Evolutionary conservation across 306 rosid species (phyloP).

Genomic region (Vicia faba): DNA sequence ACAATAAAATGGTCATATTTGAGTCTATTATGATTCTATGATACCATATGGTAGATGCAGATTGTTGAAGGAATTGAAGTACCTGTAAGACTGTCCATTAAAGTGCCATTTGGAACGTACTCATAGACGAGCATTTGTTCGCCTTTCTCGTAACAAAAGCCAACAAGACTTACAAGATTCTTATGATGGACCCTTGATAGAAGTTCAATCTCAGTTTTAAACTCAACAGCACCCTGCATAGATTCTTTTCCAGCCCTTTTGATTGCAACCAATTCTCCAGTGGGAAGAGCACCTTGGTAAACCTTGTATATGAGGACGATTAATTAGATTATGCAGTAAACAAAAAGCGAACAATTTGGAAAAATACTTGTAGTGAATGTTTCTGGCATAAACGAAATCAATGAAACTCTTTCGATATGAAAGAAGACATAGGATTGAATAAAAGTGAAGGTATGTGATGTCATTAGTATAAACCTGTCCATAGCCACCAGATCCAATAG

Average conservation of each 20-base stretch:
- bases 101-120: constrained; percentile 67
- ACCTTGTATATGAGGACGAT: constrained; percentile 48
- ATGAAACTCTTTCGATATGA: constrained; percentile 16
- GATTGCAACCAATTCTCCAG: constrained; percentile 70
- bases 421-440: constrained; percentile 2
- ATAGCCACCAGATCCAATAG: constrained; percentile 72
- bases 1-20: neutral
- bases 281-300: constrained; percentile 59
- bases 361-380: constrained; percentile 1
- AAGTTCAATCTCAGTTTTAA: constrained; percentile 85
- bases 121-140: constrained; percentile 89
- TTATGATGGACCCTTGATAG: constrained; percentile 88
- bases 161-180: constrained; percentile 75
- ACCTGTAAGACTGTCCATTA: constrained; percentile 76
- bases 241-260: constrained; percentile 72
- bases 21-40: neutral
- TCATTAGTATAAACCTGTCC: constrained; percentile 57
- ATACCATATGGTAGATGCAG: constrained; percentile 19
- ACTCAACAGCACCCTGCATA: constrained; percentile 70
- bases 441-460: constrained; percentile 3
- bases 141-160: constrained; percentile 76
- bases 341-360: constrained; percentile 8
- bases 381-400: constrained; percentile 15
- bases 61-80: constrained; percentile 38
- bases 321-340: constrained; percentile 34